Conservation (phyloP, 2,329 filamentous ascomycete species). For the Alternaria sp. region DNA sequence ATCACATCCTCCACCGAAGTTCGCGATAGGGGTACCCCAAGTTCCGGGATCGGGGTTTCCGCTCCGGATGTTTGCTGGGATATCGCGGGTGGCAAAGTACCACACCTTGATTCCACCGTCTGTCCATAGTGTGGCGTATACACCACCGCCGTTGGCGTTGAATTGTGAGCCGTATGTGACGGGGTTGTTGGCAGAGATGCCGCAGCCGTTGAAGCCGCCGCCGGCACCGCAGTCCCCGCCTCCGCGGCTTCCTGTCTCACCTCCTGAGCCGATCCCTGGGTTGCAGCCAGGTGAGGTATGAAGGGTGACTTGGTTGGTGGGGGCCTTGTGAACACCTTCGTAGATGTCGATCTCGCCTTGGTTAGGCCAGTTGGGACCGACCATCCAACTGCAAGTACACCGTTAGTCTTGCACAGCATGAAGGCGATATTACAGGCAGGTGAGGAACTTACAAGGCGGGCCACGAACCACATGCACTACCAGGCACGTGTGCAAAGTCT, state of each 20-base stretch:
- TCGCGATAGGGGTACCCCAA: slow-evolving; percentile 53
- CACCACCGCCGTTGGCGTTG: slow-evolving; percentile 52
- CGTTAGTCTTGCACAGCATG: background rate
- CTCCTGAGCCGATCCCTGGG: slow-evolving; percentile 40
- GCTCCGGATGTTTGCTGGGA: slow-evolving; percentile 52
- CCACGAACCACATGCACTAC: slow-evolving; percentile 48
- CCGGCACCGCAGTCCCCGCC: slow-evolving; percentile 46
- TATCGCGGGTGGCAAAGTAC: slow-evolving; percentile 51
- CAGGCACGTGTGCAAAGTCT: slow-evolving; percentile 50
- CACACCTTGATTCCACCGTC: slow-evolving; percentile 55
- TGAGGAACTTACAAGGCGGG: slow-evolving; percentile 43
- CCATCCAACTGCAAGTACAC: slow-evolving; percentile 41
- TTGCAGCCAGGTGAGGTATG: slow-evolving; percentile 47
- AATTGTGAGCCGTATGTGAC: slow-evolving; percentile 49
- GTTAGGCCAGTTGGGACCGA: slow-evolving; percentile 50
- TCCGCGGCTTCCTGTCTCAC: slow-evolving; percentile 38
- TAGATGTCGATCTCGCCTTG: slow-evolving; percentile 47
- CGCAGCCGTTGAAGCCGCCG: slow-evolving; percentile 45
- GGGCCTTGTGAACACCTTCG: slow-evolving; percentile 49
- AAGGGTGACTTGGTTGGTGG: slow-evolving; percentile 47
- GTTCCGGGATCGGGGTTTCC: slow-evolving; percentile 49
- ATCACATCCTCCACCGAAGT: slow-evolving; percentile 45
- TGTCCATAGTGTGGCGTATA: slow-evolving; percentile 53
- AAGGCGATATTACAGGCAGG: background rate
- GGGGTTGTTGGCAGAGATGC: slow-evolving; percentile 32